Percentiles rank a stretch among this genome's conserved stretches.
These are phyloP conservation scores for Monosporozyma aerobia DNA, from an alignment of 805 yeast genomes.

Conservation along the genomic window DNA sequence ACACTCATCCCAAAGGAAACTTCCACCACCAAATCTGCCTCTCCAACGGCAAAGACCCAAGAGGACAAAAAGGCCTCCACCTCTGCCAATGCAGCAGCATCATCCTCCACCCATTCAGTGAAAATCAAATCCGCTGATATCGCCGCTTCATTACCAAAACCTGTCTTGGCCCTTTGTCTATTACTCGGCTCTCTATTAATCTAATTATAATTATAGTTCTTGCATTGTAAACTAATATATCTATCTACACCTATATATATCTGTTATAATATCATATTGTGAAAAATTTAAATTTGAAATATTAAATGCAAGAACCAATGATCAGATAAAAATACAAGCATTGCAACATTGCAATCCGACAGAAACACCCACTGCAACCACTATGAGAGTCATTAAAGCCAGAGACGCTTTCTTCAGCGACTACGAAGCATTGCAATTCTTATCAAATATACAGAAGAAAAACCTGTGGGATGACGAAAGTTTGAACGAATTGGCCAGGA, in stretches of 20 bases:
- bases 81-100: slow-evolving; percentile 4
- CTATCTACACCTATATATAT: not conserved
- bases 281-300: not conserved
- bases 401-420: slow-evolving; percentile 49
- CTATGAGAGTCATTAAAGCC: slow-evolving; percentile 37
- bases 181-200: not conserved
- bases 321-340: too few species aligned
- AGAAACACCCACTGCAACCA: not conserved
- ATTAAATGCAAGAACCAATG: not conserved
- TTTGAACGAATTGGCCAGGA: slow-evolving; percentile 2
- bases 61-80: not conserved
- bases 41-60: slow-evolving; percentile 1
- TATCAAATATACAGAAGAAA: slow-evolving; percentile 34
- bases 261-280: not conserved
- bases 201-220: not conserved
- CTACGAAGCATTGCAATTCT: slow-evolving; percentile 45
- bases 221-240: not conserved
- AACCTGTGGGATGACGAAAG: slow-evolving; percentile 30
- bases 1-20: not conserved
- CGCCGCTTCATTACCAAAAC: not conserved
- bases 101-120: slow-evolving; percentile 1
- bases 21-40: not conserved
- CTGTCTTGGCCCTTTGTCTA: not conserved
- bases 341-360: not conserved
- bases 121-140: not conserved